Evolutionary conservation across 805 yeast species (phyloP).

Genomic region (Candida multigemmis): DNA sequence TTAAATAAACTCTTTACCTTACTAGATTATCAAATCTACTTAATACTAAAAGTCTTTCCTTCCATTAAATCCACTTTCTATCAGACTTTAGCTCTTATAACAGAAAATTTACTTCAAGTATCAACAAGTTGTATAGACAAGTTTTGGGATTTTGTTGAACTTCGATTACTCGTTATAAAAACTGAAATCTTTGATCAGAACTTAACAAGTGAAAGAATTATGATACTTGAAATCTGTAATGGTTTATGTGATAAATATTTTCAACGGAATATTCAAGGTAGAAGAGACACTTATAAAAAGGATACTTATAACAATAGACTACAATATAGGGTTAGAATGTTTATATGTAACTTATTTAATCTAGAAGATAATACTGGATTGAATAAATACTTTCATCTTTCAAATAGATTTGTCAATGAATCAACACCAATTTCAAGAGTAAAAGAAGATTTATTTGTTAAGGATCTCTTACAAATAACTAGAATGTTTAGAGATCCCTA

Average conservation of each 20-base stretch:
- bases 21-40: conserved; percentile 16
- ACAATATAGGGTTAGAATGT: conserved; percentile 24
- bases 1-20: conserved; percentile 11
- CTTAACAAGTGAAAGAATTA: conserved; percentile 24
- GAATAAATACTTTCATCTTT: conserved; percentile 25
- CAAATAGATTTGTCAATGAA: conserved; percentile 17
- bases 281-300: conserved; percentile 20
- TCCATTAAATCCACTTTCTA: conserved; percentile 15
- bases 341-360: conserved; percentile 21
- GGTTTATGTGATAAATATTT: conserved; percentile 22
- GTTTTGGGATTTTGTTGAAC: conserved; percentile 31
- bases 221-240: conserved; percentile 31
- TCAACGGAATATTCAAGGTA: conserved; percentile 9
- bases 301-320: conserved; percentile 31
- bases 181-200: conserved; percentile 16
- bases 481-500: conserved; percentile 28
- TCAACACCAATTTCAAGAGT: conserved; percentile 10
- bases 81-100: conserved; percentile 12
- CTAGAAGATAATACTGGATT: conserved; percentile 37
- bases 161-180: conserved; percentile 15
- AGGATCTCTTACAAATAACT: conserved; percentile 21
- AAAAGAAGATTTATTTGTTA: conserved; percentile 17
- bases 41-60: conserved; percentile 8
- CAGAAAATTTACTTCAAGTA: conserved; percentile 12
- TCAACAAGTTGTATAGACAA: conserved; percentile 11